Evolutionary conservation across 2,329 filamentous ascomycete genomes (phyloP).

Genomic region (Venturia asperata): DNA sequence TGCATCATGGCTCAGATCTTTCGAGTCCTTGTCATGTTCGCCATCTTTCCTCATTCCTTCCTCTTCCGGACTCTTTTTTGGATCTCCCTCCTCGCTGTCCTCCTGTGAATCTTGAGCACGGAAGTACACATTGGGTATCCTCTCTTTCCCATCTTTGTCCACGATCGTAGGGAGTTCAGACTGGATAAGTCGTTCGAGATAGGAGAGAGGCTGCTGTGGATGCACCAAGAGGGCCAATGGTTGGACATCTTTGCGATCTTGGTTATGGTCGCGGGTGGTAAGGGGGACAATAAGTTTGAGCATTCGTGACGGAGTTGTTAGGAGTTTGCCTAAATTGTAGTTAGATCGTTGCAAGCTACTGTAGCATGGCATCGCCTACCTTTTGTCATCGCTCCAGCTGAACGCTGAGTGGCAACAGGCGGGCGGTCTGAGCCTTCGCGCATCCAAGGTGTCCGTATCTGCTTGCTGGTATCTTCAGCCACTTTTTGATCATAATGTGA

Average conservation of each 20-base stretch:
- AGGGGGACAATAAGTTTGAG: conserved; percentile 76
- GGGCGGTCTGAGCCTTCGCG: conserved; percentile 52
- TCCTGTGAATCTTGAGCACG: conserved; percentile 68
- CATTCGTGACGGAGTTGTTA: conserved; percentile 72
- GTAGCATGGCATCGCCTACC: conserved; percentile 35
- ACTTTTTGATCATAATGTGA: conserved; percentile 39
- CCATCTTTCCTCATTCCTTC: conserved; percentile 30
- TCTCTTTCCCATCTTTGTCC: conserved; percentile 55
- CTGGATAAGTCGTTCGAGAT: conserved; percentile 82
- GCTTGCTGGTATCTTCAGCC: conserved; percentile 46
- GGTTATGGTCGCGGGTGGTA: conserved; percentile 52
- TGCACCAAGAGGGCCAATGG: conserved; percentile 80
- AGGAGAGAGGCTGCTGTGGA: conserved; percentile 83
- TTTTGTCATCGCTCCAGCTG: conserved; percentile 57
- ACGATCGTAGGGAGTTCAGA: conserved; percentile 69
- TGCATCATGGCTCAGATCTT: conserved; percentile 19
- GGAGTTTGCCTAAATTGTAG: conserved; percentile 56
- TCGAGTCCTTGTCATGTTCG: conserved; percentile 15
- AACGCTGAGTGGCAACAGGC: conserved; percentile 47
- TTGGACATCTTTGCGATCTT: conserved; percentile 64
- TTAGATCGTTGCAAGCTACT: not conserved
- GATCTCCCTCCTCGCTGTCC: conserved; percentile 39
- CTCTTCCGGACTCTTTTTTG: conserved; percentile 29
- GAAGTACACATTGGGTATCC: conserved; percentile 69
- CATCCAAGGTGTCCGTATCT: conserved; percentile 59